Base-by-base conservation (phyloP, 2,329 filamentous ascomycete species). In the Stagonosporopsis chrysanthemi region DNA sequence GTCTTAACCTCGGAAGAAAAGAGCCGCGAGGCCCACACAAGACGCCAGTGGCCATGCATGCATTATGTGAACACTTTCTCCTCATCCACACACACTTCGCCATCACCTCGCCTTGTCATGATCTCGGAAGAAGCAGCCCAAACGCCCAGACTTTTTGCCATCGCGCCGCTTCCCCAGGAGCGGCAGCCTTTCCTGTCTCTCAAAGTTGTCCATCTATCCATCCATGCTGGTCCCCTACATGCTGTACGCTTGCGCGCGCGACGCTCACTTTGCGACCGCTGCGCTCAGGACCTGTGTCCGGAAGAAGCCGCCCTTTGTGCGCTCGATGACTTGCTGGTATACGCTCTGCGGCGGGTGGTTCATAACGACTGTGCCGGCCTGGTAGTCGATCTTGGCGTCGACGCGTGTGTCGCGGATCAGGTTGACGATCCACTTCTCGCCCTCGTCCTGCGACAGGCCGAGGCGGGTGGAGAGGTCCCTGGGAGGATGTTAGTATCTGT, bases 351-450 rank as follows among this genome's bases (percentile, higher is more conserved):
- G 94, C 48, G 94, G 95, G 82, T 99, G 95, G 84, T 99, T 98
- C 94, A 99, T 99, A 69, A 98, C 88, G 50, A 99, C 95, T 52
- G 95, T 98, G 75, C 95, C 95, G 81, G 96, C 91, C 83, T 98
- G 92, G 83, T 96, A 97, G 82, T 99, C 95, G 76, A 98, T 98
- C 87, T 99, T 99, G 73, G 95, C 95, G 75, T 99, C 95, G 63
- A 99, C 90, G 62, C 93, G 87, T 23, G 95, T 99, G 81, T 99
- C 95, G 64, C 95, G 90, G 80, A 99, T 99, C 64, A 99, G 86
- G 83, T 99, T 99, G 71, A 99, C 95, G 74, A 99, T 99, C 95
- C 95, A 99, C 84, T 99, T 99, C 87, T 99, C 95, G 72, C 95
- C 95, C 74, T 98, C 95, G 75, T 96, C 92, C 71, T 93, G 89